Conservation (phyloP, 2,329 filamentous ascomycete species). For the Trichoderma hamatum region DNA sequence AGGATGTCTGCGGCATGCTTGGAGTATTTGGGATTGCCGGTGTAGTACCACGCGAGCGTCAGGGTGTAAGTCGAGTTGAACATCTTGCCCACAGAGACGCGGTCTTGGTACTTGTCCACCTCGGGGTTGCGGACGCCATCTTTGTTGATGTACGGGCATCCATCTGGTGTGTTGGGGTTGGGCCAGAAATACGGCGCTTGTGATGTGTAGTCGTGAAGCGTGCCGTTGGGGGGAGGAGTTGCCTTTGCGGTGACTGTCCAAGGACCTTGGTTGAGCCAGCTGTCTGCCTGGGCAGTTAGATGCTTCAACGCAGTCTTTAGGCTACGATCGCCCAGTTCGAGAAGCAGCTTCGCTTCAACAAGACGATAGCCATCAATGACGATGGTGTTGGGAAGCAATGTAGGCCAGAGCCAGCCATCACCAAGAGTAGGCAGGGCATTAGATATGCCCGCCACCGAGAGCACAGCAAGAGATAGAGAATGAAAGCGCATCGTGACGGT, state of each 20-base stretch:
- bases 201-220: conserved; percentile 27
- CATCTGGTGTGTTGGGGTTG: conserved; percentile 23
- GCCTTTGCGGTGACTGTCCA: conserved; percentile 33
- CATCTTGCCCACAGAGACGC: conserved; percentile 32
- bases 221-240: conserved; percentile 24
- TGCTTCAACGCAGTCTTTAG: conserved; percentile 19
- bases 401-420: not conserved
- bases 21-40: conserved; percentile 32
- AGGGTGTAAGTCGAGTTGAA: conserved; percentile 35
- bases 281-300: conserved; percentile 30
- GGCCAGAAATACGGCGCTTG: conserved; percentile 28
- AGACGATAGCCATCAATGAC: conserved; percentile 25
- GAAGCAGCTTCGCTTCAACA: conserved; percentile 18
- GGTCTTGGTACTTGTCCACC: conserved; percentile 32
- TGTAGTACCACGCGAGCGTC: conserved; percentile 37
- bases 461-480: not conserved
- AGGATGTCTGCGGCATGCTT: conserved; percentile 33
- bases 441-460: conserved; percentile 1
- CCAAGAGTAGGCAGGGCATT: not conserved
- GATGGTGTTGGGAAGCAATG: conserved; percentile 9
- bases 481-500: conserved; percentile 10
- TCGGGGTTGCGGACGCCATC: conserved; percentile 37
- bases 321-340: not conserved
- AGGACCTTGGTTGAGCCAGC: conserved; percentile 35
- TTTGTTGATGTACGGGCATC: conserved; percentile 34